Conservation (phyloP, 768 basidiomycete genomes). For the Peribolospora kevripleyi region DNA sequence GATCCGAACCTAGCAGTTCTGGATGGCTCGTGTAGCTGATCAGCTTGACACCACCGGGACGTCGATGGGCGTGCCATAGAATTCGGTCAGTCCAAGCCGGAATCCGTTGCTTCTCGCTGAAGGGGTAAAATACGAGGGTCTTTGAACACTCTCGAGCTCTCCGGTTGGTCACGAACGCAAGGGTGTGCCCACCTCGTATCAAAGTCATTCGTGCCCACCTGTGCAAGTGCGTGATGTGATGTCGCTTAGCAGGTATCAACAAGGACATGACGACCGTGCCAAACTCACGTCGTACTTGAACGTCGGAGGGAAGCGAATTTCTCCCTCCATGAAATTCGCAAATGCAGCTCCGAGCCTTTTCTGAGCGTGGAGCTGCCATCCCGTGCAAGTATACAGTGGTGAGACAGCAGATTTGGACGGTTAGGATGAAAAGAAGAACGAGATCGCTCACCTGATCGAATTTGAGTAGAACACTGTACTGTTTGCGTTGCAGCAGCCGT, state of each 20-base stretch:
- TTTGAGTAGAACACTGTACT: slow-evolving; percentile 12
- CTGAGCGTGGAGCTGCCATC: not conserved
- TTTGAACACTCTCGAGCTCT: no score
- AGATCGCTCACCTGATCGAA: slow-evolving; percentile 15
- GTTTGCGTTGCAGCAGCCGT: slow-evolving; percentile 9
- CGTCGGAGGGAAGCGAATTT: slow-evolving; percentile 16
- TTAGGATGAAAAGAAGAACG: not conserved
- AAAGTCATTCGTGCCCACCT: slow-evolving; percentile 10
- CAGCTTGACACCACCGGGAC: not conserved
- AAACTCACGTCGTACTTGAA: slow-evolving; percentile 14
- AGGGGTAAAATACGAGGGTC: no score
- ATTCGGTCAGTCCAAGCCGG: slow-evolving; percentile 19
- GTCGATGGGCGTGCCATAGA: slow-evolving; percentile 8
- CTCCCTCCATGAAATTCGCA: slow-evolving; percentile 13
- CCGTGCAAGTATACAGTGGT: not conserved
- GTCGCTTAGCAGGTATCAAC: no score
- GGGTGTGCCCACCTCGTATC: not conserved
- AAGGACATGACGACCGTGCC: no score
- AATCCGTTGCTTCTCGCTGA: slow-evolving; percentile 13
- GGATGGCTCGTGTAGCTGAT: not conserved
- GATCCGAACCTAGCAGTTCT: not conserved
- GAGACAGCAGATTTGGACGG: no score
- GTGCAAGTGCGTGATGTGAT: no score
- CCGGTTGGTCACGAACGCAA: no score
- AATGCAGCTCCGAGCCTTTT: slow-evolving; percentile 13